Percentiles rank a stretch among this genome's conserved stretches.
phyloP scores from a whole-genome alignment of 257 asterid species.

The Nyctanthes arbortristis region DNA sequence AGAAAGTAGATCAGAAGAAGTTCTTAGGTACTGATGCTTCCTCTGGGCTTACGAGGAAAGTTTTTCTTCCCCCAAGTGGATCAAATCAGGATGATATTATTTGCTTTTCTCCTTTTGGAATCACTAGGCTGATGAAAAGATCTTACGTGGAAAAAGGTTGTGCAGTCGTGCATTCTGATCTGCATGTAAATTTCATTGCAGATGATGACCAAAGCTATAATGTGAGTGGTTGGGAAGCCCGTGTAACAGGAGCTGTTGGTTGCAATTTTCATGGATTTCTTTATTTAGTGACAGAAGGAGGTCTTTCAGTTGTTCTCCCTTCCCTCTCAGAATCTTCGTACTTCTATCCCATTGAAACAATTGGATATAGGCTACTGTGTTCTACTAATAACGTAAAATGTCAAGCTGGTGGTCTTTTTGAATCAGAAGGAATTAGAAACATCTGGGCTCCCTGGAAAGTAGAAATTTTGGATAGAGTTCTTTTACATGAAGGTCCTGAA shows the following conservation, averaged over 20 bases:
- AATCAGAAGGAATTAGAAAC: slow-evolving; percentile 38
- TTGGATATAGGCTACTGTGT: slow-evolving; percentile 60
- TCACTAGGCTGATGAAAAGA: slow-evolving; percentile 71
- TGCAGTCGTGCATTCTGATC: slow-evolving; percentile 63
- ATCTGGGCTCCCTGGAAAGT: slow-evolving; percentile 80
- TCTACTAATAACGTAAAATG: slow-evolving; percentile 30
- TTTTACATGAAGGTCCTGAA: slow-evolving; percentile 75
- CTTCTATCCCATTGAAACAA: slow-evolving; percentile 72
- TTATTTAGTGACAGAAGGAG: slow-evolving; percentile 72
- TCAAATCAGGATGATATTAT: slow-evolving; percentile 57
- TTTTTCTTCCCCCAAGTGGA: slow-evolving; percentile 60
- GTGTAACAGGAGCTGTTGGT: slow-evolving; percentile 66
- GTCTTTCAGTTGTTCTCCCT: slow-evolving; percentile 91
- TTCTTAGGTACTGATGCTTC: slow-evolving; percentile 37
- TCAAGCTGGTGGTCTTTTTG: slow-evolving; percentile 45
- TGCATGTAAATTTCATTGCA: slow-evolving; percentile 45
- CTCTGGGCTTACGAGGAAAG: slow-evolving; percentile 48
- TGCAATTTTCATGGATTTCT: slow-evolving; percentile 74
- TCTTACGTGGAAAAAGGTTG: slow-evolving; percentile 41
- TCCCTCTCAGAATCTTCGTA: slow-evolving; percentile 62
- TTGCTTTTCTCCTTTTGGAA: slow-evolving; percentile 86
- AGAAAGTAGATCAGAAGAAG: slow-evolving; percentile 39
- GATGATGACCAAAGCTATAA: slow-evolving; percentile 51
- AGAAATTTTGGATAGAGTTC: slow-evolving; percentile 87
- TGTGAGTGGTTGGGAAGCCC: slow-evolving; percentile 56